A percentile compares a stretch with the other conserved stretches of the same genome.
Evolutionary conservation across 2,329 filamentous ascomycete genomes (phyloP).

Genomic region (Hyphodiscus sp.): DNA sequence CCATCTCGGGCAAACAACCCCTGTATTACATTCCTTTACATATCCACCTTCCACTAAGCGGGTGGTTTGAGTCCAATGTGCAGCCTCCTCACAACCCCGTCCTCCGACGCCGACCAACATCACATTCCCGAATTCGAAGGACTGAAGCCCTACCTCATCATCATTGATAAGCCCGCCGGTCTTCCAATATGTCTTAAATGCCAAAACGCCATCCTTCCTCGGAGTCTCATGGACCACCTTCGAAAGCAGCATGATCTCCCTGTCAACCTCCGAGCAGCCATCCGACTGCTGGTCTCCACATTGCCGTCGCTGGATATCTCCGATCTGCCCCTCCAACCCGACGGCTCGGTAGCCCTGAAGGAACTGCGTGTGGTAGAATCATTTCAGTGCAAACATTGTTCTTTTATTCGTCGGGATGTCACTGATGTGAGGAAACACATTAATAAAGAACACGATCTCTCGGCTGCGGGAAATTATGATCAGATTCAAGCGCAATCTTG

Average conservation of each 20-base stretch:
- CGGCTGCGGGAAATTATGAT: conserved; percentile 11
- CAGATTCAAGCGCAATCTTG: conserved; percentile 16
- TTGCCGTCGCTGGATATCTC: conserved; percentile 8
- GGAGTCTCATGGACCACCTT: conserved; percentile 14
- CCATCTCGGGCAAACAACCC: too few relatives aligned
- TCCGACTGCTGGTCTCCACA: conserved; percentile 5
- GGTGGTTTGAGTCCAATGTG: too few relatives aligned
- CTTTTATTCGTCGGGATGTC: conserved; percentile 14
- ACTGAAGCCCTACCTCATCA: background rate
- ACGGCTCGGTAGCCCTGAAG: conserved; percentile 7
- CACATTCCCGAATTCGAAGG: background rate
- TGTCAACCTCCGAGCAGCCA: background rate
- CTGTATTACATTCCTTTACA: too few relatives aligned
- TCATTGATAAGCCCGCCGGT: conserved; percentile 3
- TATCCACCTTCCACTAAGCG: too few relatives aligned
- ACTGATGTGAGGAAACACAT: conserved; percentile 19
- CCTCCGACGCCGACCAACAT: background rate
- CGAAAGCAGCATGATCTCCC: conserved; percentile 17
- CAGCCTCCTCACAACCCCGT: background rate
- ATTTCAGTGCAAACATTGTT: conserved; percentile 16
- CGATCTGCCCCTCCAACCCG: conserved; percentile 4
- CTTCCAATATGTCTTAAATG: conserved; percentile 13
- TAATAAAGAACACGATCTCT: conserved; percentile 12
- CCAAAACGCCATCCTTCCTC: conserved; percentile 14
- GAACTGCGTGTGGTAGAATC: conserved; percentile 11